Base-by-base conservation (phyloP, 2,329 filamentous ascomycete species). In the Clonostachys sp. region DNA sequence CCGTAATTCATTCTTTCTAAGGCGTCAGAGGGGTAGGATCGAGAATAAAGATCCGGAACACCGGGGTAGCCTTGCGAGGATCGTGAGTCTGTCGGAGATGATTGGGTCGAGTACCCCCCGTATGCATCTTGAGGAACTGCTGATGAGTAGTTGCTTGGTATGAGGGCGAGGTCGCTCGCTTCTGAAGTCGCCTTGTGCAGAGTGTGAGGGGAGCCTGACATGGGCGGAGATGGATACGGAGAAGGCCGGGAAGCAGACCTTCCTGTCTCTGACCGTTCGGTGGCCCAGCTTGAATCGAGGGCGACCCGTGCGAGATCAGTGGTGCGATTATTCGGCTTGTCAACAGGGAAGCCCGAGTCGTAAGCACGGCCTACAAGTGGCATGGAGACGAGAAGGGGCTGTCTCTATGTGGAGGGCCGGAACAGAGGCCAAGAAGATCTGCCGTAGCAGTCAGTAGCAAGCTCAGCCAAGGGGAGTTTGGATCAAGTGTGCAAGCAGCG, bases 141-240 rank as follows among this genome's bases (percentile, higher is more conserved):
- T 49, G 67, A 57, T 51, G 68, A 66, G 57, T 72, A 78, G 57
- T 64, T 63, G 60, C 67, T 70, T 59, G 58, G 56, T 42, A 48
- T 53, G 49, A 77, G 75, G 61, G 72, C 70, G 65, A 75, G 73
- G 66, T 78, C 74, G 67, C 71, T 73, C 60, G 73, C 73, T 67
- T 82, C 78, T 66, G 71, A 75, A 64, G 74, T 74, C 72, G 69
- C 64, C 71, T 78, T 82, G 63, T 75, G 72, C 66, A 80, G 77
- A 59, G 77, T 71, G 57, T 75, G 75, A 60, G 82, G 80, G 73
- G 83, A 84, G 64, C 80, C 81, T 74, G 83, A 86, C 83, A 86
- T 86, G 76, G 83, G 83, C 72, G 83, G 83, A 75, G 83, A 86
- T 64, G 82, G 83, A 71, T 86, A 86, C 64, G 77, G 79, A 74